Conservation (phyloP, 176 grass and related monocot genomes). For the Zoysia pacifica region DNA sequence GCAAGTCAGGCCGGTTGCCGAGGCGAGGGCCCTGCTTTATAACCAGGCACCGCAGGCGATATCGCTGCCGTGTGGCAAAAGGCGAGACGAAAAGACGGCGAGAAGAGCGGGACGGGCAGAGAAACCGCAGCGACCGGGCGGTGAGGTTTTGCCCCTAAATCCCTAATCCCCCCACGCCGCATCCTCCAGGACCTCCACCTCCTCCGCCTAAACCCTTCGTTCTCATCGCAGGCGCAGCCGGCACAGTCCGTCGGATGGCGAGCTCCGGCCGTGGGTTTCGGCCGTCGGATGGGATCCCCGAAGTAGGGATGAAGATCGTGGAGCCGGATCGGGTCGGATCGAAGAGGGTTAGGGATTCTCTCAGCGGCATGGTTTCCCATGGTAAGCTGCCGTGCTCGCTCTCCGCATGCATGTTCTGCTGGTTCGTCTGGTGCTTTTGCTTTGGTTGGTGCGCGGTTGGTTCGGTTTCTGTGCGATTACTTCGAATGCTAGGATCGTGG, state of each 20-base stretch:
- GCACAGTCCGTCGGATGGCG: slow-evolving; percentile 24
- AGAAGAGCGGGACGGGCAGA: neutral
- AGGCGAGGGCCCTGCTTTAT: neutral
- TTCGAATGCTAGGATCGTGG: slow-evolving; percentile 24
- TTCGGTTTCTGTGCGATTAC: neutral
- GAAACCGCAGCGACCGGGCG: slow-evolving; percentile 21
- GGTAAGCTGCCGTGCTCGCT: slow-evolving; percentile 20
- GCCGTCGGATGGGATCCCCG: slow-evolving; percentile 19
- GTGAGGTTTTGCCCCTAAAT: slow-evolving; percentile 27
- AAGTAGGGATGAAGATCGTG: slow-evolving; percentile 18
- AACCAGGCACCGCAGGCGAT: neutral
- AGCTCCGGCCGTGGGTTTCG: slow-evolving; percentile 17
- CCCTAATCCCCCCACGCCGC: neutral
- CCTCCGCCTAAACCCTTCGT: slow-evolving; percentile 7
- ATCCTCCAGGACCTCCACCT: neutral
- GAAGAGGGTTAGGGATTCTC: slow-evolving; percentile 25
- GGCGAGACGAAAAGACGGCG: neutral
- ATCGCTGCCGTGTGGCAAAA: neutral
- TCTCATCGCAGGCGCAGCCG: neutral
- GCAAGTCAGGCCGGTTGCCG: neutral
- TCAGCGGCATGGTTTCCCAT: neutral
- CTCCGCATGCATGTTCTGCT: slow-evolving; percentile 10
- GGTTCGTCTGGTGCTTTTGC: slow-evolving; percentile 1
- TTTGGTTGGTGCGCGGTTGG: neutral
- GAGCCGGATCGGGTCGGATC: neutral